A percentile compares a stretch with the other conserved stretches of the same genome.
These are phyloP conservation scores for Neostapfia colusana DNA, from an alignment of 176 grass and related monocot genomes.

Conservation along the genomic window DNA sequence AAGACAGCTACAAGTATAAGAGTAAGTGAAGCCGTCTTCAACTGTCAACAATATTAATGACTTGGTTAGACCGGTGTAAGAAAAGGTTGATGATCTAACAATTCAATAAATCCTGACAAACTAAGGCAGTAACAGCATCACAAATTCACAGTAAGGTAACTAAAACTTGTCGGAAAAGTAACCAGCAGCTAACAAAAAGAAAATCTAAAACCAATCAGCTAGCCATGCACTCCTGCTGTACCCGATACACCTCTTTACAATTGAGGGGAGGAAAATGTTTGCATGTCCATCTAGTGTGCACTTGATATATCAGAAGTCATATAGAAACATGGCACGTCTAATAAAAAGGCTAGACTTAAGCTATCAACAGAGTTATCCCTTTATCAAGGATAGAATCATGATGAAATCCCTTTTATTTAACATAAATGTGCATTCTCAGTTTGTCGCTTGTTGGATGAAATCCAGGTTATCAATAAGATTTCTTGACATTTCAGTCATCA, in stretches of 20 bases:
- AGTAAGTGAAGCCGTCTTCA: constrained; percentile 72
- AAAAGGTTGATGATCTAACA: neutral
- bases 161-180: neutral
- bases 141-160: neutral
- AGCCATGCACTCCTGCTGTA: neutral
- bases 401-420: neutral
- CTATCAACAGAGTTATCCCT: neutral
- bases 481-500: neutral
- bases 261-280: neutral
- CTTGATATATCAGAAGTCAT: constrained; percentile 13
- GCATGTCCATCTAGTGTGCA: neutral
- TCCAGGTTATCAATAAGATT: neutral
- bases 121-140: constrained; percentile 11
- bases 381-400: neutral
- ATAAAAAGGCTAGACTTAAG: neutral
- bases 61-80: constrained; percentile 15
- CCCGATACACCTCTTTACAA: neutral
- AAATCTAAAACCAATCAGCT: constrained; percentile 4
- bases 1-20: constrained; percentile 76
- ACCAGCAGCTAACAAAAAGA: neutral
- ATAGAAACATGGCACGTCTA: neutral
- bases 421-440: neutral
- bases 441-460: constrained; percentile 16
- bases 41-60: constrained; percentile 45
- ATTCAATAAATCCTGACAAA: neutral